Base-by-base conservation (phyloP, 2,329 filamentous ascomycete genomes). In the Colletotrichum orchidophilum region DNA sequence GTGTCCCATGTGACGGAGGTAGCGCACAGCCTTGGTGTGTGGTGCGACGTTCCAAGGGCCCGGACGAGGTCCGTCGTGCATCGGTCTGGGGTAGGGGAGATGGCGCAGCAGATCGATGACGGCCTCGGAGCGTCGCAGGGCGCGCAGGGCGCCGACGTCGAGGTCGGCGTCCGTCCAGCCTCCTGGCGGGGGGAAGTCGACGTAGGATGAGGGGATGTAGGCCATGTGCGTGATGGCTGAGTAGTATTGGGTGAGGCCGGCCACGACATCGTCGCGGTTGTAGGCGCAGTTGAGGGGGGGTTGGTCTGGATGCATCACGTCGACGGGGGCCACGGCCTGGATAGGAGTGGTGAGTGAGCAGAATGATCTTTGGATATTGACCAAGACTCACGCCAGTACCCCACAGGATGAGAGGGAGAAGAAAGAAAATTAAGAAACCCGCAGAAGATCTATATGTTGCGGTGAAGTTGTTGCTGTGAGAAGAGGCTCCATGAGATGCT, bases 161-260 rank as follows among this genome's bases (percentile, higher is more conserved):
- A 72, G 61, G 15, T 72, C 66, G 26, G 55, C 66, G 8, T 72
- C 70, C 33, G 60, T 70, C 70, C 70, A 72, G 61, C 70, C 70
- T 4, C 50, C 33, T 1, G 66, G 4, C 11, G 70, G 66, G 1
- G 70, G 70, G 33, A 70, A 66, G 42, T 70, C 61, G 33, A 72
- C 46, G 7, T 70, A 70, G 0, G 49, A 39, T 7, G 70, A 54
- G 13, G 66, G 61, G 26, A 72, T 29, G 7, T 72, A 72, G 18
- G 70, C 70, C 26, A 33, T 31, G 18, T 50, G 49, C 12, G 66
- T 65, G 9, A 72, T 66, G 3, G 39, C 27, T 18, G 55, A 21
- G 33, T 72, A 72, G 31, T 70, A 70, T 26, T 58, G 61, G 1
- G 55, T 70, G 39, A 72, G 66, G 26, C 70, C 66, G 2, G 61